Percentiles rank a stretch among this genome's conserved stretches.
These are phyloP conservation scores for Camelina neglecta DNA, from an alignment of 345 rosid genomes.

Conservation along the genomic window DNA sequence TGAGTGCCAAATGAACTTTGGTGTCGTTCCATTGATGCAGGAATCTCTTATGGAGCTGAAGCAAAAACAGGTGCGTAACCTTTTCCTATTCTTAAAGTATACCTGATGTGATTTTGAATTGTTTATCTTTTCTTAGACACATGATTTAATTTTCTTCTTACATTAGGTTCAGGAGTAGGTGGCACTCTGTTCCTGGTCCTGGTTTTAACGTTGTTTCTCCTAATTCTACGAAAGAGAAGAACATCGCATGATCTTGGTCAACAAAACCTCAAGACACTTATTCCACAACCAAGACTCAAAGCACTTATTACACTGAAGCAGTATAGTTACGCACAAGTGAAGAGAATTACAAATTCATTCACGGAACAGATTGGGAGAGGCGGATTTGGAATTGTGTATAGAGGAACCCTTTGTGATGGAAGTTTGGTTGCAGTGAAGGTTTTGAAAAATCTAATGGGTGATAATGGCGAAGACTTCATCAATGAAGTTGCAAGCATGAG, in stretches of 20 bases:
- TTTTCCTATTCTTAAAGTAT: background rate
- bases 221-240: background rate
- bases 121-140: background rate
- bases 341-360: background rate
- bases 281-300: background rate
- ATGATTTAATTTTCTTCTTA: background rate
- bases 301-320: background rate
- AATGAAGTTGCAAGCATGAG: slow-evolving; percentile 56
- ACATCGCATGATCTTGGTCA: background rate
- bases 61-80: background rate
- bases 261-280: background rate
- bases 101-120: background rate
- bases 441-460: slow-evolving; percentile 28
- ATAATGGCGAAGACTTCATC: slow-evolving; percentile 47
- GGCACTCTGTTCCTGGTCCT: background rate
- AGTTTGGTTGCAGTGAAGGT: slow-evolving; percentile 38
- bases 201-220: background rate
- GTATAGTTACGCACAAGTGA: background rate
- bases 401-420: background rate
- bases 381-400: slow-evolving; percentile 13
- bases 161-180: background rate
- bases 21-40: background rate
- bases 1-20: background rate
- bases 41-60: background rate
- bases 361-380: background rate